These are phyloP conservation scores for Eustoma russellianum DNA, from an alignment of 257 asterid genomes.

Conservation along the genomic window DNA sequence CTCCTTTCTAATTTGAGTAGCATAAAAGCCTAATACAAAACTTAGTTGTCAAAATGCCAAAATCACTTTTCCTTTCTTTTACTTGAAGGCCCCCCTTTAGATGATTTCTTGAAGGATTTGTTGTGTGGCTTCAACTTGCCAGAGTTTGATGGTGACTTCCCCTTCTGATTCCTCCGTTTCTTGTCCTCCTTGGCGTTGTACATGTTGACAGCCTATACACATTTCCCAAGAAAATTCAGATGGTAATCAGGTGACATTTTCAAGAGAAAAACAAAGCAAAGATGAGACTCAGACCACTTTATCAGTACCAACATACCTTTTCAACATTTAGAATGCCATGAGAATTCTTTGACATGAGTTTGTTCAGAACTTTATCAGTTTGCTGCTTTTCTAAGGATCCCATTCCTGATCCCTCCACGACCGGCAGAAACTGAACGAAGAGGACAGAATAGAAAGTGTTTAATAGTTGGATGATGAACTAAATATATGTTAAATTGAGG, in stretches of 20 bases:
- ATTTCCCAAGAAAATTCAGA: slow-evolving; percentile 3
- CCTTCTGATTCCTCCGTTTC: slow-evolving; percentile 42
- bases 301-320: slow-evolving; percentile 34
- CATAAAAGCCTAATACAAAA: no score
- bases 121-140: slow-evolving; percentile 52
- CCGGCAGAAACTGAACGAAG: slow-evolving; percentile 65
- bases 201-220: slow-evolving; percentile 81
- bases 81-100: slow-evolving; percentile 34
- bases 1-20: no score
- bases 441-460: background rate
- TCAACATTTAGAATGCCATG: slow-evolving; percentile 82
- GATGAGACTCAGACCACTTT: no score
- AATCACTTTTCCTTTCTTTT: slow-evolving; percentile 57
- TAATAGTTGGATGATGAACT: background rate
- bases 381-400: slow-evolving; percentile 76
- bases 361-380: slow-evolving; percentile 72
- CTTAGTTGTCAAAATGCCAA: background rate
- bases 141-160: slow-evolving; percentile 26
- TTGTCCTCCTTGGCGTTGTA: slow-evolving; percentile 76
- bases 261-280: no score
- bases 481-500: slow-evolving; percentile 2
- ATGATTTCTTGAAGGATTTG: slow-evolving; percentile 61
- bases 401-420: slow-evolving; percentile 93
- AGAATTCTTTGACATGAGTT: slow-evolving; percentile 63
- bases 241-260: background rate